Conservation (phyloP, 2,329 filamentous ascomycete species). For the Chaetomium globosum region DNA sequence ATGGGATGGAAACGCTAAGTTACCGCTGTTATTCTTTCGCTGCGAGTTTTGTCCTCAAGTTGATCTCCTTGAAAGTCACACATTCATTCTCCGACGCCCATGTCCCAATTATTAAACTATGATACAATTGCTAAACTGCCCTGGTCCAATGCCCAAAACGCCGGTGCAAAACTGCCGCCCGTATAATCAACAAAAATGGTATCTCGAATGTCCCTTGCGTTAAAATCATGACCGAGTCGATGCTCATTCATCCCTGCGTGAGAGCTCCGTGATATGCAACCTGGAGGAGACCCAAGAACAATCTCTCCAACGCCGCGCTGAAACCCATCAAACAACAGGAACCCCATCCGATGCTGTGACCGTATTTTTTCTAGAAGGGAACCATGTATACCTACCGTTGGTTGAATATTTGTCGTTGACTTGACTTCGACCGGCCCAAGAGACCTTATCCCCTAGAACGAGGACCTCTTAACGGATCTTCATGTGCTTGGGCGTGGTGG, state of each 20-base stretch:
- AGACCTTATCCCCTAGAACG: conserved; percentile 10
- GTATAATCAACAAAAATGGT: conserved; percentile 15
- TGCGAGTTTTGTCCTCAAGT: background rate
- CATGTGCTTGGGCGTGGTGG: conserved; percentile 90
- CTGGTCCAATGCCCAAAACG: conserved; percentile 16
- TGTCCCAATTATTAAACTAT: conserved; percentile 29
- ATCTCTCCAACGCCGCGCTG: conserved; percentile 57
- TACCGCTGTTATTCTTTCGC: background rate
- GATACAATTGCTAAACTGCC: conserved; percentile 21
- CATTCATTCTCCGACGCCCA: conserved; percentile 12
- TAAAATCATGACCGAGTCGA: conserved; percentile 36
- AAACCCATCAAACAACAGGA: conserved; percentile 46
- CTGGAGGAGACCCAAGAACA: conserved; percentile 27
- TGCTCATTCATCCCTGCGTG: conserved; percentile 33
- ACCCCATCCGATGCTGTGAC: conserved; percentile 46
- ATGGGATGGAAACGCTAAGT: background rate
- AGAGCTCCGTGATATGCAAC: conserved; percentile 27
- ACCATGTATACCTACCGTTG: conserved; percentile 52
- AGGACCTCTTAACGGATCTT: conserved; percentile 70
- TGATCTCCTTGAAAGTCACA: background rate
- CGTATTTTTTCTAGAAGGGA: conserved; percentile 42
- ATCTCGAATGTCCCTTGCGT: conserved; percentile 19
- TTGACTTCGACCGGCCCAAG: conserved; percentile 25
- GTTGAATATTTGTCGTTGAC: conserved; percentile 33
- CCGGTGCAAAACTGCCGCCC: conserved; percentile 9